Evolutionary conservation across 495 filamentous ascomycete species (phyloP).

Genomic region (Parathielavia hyrcaniae): DNA sequence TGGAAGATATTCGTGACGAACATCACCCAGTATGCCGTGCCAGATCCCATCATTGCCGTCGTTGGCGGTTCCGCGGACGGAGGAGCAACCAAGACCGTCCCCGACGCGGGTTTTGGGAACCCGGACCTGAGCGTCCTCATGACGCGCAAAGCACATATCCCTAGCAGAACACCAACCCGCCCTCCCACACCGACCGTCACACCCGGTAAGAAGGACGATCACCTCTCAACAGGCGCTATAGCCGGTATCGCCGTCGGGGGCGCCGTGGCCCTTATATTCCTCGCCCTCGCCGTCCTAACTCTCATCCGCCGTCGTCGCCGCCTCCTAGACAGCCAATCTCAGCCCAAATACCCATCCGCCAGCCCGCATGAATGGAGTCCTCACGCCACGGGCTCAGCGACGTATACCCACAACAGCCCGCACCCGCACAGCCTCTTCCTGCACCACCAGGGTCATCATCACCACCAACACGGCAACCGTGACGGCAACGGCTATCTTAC

Average conservation of each 20-base stretch:
- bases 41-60: constrained; percentile 49
- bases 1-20: constrained; percentile 30
- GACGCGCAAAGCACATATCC: constrained; percentile 28
- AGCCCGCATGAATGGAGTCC: constrained; percentile 6
- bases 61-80: constrained; percentile 57
- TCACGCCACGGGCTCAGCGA: background rate
- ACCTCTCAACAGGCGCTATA: constrained; percentile 28
- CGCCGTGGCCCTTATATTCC: constrained; percentile 9
- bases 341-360: background rate
- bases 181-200: constrained; percentile 12
- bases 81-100: constrained; percentile 60
- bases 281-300: constrained; percentile 9
- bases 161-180: constrained; percentile 24
- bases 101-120: constrained; percentile 37
- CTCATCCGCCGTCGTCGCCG: constrained; percentile 16
- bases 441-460: no score
- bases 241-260: constrained; percentile 28
- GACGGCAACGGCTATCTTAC: background rate
- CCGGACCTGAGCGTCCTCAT: constrained; percentile 28
- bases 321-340: background rate
- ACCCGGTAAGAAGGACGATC: background rate
- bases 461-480: no score
- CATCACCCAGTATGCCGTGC: constrained; percentile 53
- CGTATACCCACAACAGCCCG: constrained; percentile 9
- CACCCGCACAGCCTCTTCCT: constrained; percentile 9